Base-by-base conservation (phyloP, 2,329 filamentous ascomycete species). In the Pseudodiploospora longispora region DNA sequence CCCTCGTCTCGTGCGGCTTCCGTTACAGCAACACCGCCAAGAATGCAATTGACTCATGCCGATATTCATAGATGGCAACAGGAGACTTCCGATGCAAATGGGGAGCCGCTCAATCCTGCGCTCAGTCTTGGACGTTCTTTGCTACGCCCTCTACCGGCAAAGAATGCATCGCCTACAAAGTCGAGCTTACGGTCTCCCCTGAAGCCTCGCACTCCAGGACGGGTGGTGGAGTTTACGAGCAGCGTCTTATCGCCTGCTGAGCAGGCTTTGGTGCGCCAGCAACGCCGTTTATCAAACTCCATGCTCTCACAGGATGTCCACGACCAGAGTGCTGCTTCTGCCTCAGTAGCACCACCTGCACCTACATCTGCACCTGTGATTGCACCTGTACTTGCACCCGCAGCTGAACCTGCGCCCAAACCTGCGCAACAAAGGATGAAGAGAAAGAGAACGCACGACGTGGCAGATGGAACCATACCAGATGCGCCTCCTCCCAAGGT, bases 181-280 rank as follows among this genome's bases (percentile, higher is more conserved):
- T 80, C 77, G 1, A 75, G 69, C 50, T 59, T 81, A 27, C 70
- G 77, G 12, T 78, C 76, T 4, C 74, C 76, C 0, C 55, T 76
- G 12, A 81, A 80, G 53, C 70, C 74, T 4, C 76, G 70, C 48
- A 79, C 74, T 2, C 75, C 74, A 1, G 77, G 77, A 4, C 70
- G 74, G 1, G 72, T 80, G 1, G 77, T 81, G 10, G 75, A 77
- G 46, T 80, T 80, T 50, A 72, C 71, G 1, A 72, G 69, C 57
- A 74, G 66, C 55, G 69, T 70, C 1, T 57, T 72, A 6, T 72
- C 71, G 4, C 71, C 72, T 1, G 52, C 65, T 1, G 64, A 68
- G 7, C 68, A 73, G 49, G 65, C 63, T 3, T 52, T 51, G 40
- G 53, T 50, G 28, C 59, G 62, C n/a, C 56, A 59, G 10, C 55